phyloP scores from a whole-genome alignment of 352 stramenopile genomes.

The Pythium folliculosum region DNA sequence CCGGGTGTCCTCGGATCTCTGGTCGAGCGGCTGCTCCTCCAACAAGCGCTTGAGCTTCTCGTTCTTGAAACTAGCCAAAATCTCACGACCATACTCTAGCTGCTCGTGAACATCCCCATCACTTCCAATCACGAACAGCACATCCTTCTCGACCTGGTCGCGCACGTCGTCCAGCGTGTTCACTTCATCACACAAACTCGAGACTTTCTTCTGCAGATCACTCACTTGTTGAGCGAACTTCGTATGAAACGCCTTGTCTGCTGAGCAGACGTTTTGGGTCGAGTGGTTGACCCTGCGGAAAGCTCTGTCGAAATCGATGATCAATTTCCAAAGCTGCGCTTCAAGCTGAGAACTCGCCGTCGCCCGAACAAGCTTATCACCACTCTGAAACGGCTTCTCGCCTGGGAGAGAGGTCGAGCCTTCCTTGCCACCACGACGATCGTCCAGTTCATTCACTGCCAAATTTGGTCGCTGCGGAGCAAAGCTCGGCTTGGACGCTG shows the following conservation, averaged over 20 bases:
- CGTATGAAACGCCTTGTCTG: slow-evolving; percentile 35
- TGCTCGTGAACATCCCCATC: slow-evolving; percentile 78
- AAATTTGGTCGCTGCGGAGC: slow-evolving; percentile 9
- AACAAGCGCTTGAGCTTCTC: slow-evolving; percentile 59
- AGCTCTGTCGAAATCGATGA: slow-evolving; percentile 67
- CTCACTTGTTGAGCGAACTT: slow-evolving; percentile 27
- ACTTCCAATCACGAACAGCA: slow-evolving; percentile 77
- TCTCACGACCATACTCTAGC: slow-evolving; percentile 67
- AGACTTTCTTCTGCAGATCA: slow-evolving; percentile 41
- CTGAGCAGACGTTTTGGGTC: slow-evolving; percentile 40
- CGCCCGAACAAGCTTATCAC: slow-evolving; percentile 10
- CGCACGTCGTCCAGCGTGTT: slow-evolving; percentile 57
- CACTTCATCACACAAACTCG: slow-evolving; percentile 48
- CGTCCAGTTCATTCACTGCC: not conserved
- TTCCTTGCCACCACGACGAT: not conserved
- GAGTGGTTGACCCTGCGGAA: slow-evolving; percentile 51
- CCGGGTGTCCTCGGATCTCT: slow-evolving; percentile 60
- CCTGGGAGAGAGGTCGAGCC: slow-evolving; percentile 3
- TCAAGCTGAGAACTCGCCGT: slow-evolving; percentile 51
- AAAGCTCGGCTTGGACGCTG: not conserved
- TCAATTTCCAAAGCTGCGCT: slow-evolving; percentile 70
- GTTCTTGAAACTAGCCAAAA: slow-evolving; percentile 69
- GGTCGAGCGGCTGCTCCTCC: slow-evolving; percentile 69
- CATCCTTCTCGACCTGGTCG: slow-evolving; percentile 68
- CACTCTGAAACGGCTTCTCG: slow-evolving; percentile 12